phyloP scores from a whole-genome alignment of 23 red algal genomes.

The Cyanidiococcus yangmingshanensis region DNA sequence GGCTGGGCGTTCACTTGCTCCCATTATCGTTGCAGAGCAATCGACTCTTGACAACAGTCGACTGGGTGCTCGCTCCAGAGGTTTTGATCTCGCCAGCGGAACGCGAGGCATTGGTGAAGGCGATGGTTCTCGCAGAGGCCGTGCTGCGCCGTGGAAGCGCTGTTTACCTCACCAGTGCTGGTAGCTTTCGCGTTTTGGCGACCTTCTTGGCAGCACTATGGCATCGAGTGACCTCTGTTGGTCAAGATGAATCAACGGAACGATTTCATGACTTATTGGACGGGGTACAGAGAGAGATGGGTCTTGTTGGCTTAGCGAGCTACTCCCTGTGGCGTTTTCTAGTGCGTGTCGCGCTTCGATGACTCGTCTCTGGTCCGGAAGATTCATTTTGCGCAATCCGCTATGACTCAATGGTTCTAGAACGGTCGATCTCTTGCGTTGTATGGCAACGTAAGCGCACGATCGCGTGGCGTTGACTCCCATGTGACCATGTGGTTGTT shows the following conservation, averaged over 20 bases:
- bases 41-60: background rate
- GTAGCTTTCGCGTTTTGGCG: background rate
- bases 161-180: slow-evolving; percentile 7
- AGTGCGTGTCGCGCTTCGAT: background rate
- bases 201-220: background rate
- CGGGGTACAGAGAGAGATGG: background rate
- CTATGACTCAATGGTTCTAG: too few species aligned
- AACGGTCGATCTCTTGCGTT: too few species aligned
- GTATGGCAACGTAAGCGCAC: too few species aligned
- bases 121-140: background rate
- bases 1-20: background rate
- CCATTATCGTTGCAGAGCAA: background rate
- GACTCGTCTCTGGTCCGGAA: too few species aligned
- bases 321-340: background rate
- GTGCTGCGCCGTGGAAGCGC: background rate
- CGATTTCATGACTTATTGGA: background rate
- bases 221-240: background rate
- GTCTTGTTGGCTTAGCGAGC: background rate
- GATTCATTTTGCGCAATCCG: too few species aligned
- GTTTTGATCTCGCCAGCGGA: background rate
- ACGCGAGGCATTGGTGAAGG: background rate
- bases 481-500: too few species aligned
- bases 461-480: too few species aligned
- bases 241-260: background rate
- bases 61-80: background rate